Percentiles rank a stretch among this genome's conserved stretches.
These are phyloP conservation scores for Penicillium mononematosum DNA, from an alignment of 495 filamentous ascomycete genomes.

Conservation along the genomic window DNA sequence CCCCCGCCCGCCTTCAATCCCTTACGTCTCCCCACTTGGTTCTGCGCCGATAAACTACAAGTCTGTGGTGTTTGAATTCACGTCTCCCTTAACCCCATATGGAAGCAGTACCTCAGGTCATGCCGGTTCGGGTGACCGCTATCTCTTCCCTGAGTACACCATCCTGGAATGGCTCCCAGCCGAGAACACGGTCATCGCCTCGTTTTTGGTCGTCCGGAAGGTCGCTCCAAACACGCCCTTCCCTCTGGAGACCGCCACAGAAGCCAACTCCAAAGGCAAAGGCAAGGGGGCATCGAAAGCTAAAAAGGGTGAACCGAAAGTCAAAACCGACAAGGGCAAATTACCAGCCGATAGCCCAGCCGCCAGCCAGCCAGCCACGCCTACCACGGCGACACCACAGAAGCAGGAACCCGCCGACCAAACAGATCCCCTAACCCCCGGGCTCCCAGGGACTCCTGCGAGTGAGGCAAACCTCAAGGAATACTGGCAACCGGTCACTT, in stretches of 20 bases:
- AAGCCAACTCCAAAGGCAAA: conserved; percentile 29
- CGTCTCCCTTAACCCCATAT: conserved; percentile 48
- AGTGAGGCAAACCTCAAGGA: conserved; percentile 50
- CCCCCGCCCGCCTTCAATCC: conserved; percentile 33
- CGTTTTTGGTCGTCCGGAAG: conserved; percentile 51
- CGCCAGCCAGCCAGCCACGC: conserved; percentile 10
- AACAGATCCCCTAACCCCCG: conserved; percentile 13
- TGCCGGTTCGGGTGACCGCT: conserved; percentile 76
- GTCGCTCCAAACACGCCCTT: conserved; percentile 48
- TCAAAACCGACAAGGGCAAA: conserved; percentile 30
- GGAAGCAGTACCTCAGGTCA: conserved; percentile 56
- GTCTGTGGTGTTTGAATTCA: conserved; percentile 81
- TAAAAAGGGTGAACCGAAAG: conserved; percentile 40
- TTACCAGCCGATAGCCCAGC: conserved; percentile 16
- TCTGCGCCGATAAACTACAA: conserved; percentile 57
- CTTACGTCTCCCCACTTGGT: conserved; percentile 32
- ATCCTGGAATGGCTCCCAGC: conserved; percentile 70
- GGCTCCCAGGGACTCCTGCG: conserved; percentile 5
- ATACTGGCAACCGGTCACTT: conserved; percentile 89
- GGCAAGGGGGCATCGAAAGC: conserved; percentile 37
- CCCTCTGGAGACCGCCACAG: conserved; percentile 35
- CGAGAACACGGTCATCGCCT: conserved; percentile 49
- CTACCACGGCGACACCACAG: conserved; percentile 17
- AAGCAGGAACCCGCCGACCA: conserved; percentile 24
- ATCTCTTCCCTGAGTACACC: conserved; percentile 81